Evolutionary conservation across 331 rosid species (phyloP).

Genomic region (Phaseolus coccineus): DNA sequence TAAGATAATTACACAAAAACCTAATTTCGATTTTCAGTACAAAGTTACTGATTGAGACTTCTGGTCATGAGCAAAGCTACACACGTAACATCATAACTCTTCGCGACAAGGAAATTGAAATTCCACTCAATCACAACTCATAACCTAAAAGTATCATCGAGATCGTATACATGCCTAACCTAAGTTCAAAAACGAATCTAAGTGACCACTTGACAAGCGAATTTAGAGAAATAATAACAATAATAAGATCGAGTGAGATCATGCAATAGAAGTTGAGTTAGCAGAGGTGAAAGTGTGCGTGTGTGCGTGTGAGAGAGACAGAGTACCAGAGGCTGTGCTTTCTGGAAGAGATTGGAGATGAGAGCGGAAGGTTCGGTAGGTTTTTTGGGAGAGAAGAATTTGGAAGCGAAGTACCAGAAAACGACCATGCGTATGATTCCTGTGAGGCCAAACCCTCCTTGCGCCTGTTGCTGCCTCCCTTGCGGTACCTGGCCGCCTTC

Average conservation of each 20-base stretch:
- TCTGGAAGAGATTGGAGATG: conserved; percentile 77
- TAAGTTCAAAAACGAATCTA: conserved; percentile 2
- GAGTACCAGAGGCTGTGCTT: conserved; percentile 72
- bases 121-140: background rate
- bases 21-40: background rate
- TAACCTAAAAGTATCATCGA: conserved; percentile 29
- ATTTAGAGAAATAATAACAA: background rate
- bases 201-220: conserved; percentile 1
- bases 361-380: conserved; percentile 70
- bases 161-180: background rate
- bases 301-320: background rate
- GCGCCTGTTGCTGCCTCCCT: conserved; percentile 53
- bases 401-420: conserved; percentile 98
- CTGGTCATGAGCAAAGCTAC: conserved; percentile 22
- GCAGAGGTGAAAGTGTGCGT: background rate
- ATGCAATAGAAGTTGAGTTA: background rate
- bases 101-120: background rate
- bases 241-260: background rate
- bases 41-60: background rate
- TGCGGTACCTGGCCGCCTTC: conserved; percentile 57
- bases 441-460: conserved; percentile 76
- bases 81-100: background rate
- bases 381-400: conserved; percentile 81
- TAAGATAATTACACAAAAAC: background rate
- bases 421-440: conserved; percentile 94